Percentiles rank a stretch among this genome's conserved stretches.
phyloP scores from a whole-genome alignment of 148 eudicot species.

The Diospyros kaki region DNA sequence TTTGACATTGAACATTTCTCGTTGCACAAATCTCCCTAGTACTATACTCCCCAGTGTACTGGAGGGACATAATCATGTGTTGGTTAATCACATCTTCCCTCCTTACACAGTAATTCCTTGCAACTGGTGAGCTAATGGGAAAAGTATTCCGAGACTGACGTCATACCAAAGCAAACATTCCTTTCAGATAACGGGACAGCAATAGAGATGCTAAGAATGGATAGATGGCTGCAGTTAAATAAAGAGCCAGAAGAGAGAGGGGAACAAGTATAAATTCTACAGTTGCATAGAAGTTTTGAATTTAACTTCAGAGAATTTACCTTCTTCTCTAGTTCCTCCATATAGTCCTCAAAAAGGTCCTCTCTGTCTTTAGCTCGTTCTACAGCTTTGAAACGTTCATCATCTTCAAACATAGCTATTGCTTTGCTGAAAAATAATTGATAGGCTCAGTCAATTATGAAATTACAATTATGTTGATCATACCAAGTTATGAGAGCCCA shows the following conservation, averaged over 20 bases:
- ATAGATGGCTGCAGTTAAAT: background rate
- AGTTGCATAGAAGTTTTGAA: conserved; percentile 4
- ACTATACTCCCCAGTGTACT: background rate
- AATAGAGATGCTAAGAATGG: background rate
- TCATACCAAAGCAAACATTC: background rate
- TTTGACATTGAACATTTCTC: background rate
- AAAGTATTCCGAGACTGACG: background rate
- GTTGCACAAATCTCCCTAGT: background rate
- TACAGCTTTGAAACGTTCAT: conserved; percentile 84
- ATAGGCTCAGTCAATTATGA: conserved; percentile 2
- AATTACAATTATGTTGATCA: conserved; percentile 3
- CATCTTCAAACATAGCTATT: conserved; percentile 56
- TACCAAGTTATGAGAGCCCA: conserved; percentile 2
- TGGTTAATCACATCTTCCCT: background rate
- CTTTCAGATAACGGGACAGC: background rate
- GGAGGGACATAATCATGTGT: background rate
- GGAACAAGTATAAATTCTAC: background rate
- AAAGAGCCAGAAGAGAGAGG: conserved; percentile 2
- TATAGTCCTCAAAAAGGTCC: conserved; percentile 67
- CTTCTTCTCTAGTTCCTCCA: conserved; percentile 68
- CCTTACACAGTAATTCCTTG: background rate
- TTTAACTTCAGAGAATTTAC: conserved; percentile 25
- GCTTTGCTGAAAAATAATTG: conserved; percentile 56
- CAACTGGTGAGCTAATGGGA: background rate
- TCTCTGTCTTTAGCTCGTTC: conserved; percentile 83